Base-by-base conservation (phyloP, 345 rosid genomes). In the Excoecaria agallocha region DNA sequence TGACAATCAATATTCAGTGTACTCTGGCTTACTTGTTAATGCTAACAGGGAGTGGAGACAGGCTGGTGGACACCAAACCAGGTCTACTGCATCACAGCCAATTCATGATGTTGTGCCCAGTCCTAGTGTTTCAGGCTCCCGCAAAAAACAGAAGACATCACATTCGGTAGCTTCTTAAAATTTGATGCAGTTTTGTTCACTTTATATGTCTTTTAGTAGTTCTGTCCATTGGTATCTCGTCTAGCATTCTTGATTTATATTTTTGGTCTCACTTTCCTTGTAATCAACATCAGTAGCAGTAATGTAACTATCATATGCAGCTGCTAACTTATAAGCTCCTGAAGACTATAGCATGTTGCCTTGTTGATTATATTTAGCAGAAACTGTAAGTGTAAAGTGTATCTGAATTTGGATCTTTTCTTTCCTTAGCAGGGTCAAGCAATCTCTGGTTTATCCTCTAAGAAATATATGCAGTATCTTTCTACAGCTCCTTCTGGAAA, bases 11-110 rank as follows among this genome's bases (percentile, higher is more conserved):
- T 58, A 71, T 60, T 69, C 62, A 12, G 54, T 43, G 15, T 49
- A 66, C 69, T 62, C 74, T 22, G 30, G 38, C 30, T 72, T 48
- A 76, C 63, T 55, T 43, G 7, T 55, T 19, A 12, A 59, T 48
- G 41, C 43, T 73, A n/a, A 49, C 82, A 93, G 99, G 88, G 89
- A 95, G 59, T 93, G 99, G 98, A 90, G 99, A 81, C 91, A 85
- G 77, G 87, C 86, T 65, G 94, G 93, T 20, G 98, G 82, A 51
- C 80, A 71, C 81, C 93, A 88, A 78, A 69, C 93, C 68, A 83
- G 93, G 81, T 87, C 82, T 37, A 82, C 71, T 61, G 81, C 84
- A 57, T 62, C 90, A 60, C 90, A 80, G 64, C 79, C 87, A 66
- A 80, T 77, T 77, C 90, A 84, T 39, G 93, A 93, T 82, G 78